These are phyloP conservation scores for Zopfochytrium polystomum DNA, from an alignment of 371 early-diverging fungal species.

Conservation along the genomic window DNA sequence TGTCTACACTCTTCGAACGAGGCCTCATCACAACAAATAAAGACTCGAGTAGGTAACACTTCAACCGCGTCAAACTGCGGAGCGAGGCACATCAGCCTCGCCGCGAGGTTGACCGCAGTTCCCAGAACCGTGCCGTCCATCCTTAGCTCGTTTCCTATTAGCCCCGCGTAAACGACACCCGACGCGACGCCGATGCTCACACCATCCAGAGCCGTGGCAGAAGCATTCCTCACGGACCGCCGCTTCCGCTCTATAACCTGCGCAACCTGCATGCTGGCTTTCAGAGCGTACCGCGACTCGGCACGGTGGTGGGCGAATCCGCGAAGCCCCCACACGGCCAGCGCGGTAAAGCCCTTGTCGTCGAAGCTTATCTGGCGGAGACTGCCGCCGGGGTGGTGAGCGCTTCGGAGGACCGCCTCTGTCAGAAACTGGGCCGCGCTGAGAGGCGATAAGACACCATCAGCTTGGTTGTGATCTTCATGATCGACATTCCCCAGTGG, in stretches of 20 bases:
- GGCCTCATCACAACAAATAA: constrained; percentile 11
- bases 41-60: no score
- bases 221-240: no score
- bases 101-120: constrained; percentile 12
- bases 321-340: background rate
- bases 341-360: no score
- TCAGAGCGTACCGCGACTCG: background rate
- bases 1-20: constrained; percentile 6
- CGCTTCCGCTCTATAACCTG: no score
- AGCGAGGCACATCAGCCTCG: constrained; percentile 16
- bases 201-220: background rate
- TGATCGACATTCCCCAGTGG: no score
- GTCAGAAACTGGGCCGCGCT: no score
- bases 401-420: no score
- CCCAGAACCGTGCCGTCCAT: constrained; percentile 16
- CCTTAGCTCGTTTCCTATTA: constrained; percentile 9
- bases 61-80: constrained; percentile 6
- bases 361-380: no score
- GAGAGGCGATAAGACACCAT: no score
- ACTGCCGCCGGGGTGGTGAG: no score
- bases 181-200: constrained; percentile 10
- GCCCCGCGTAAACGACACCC: constrained; percentile 18
- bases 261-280: background rate
- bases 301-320: constrained; percentile 3
- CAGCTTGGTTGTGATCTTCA: no score